Evolutionary conservation across 768 basidiomycete genomes (phyloP).

Genomic region (Naematelia aurantialba): DNA sequence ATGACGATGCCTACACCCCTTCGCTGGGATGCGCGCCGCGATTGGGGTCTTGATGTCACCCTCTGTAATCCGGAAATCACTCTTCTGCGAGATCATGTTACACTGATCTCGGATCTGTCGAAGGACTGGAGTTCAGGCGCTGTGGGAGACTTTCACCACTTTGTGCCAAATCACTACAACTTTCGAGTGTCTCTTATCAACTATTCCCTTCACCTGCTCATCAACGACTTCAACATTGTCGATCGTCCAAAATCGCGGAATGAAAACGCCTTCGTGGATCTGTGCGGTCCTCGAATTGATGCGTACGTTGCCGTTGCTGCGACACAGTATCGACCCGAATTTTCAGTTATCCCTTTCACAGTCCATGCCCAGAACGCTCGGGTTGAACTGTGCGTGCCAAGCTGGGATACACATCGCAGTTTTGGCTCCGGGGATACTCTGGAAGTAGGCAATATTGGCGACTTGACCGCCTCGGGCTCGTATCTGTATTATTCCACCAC

Average conservation of each 20-base stretch:
- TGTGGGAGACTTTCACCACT: conserved; percentile 71
- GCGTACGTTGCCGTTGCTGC: conserved; percentile 62
- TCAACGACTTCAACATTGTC: conserved; percentile 95
- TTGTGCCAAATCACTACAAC: conserved; percentile 74
- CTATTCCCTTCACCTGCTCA: conserved; percentile 72
- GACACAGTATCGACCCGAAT: conserved; percentile 68
- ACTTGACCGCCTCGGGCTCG: conserved; percentile 62
- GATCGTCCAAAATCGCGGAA: conserved; percentile 75
- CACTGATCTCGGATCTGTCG: conserved; percentile 87
- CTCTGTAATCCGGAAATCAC: conserved; percentile 70
- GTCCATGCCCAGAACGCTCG: conserved; percentile 61
- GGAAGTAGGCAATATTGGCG: conserved; percentile 61
- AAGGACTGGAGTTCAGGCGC: conserved; percentile 87
- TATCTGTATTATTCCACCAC: conserved; percentile 71
- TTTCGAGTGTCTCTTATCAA: conserved; percentile 69
- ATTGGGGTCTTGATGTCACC: conserved; percentile 72
- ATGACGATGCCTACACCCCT: conserved; percentile 68
- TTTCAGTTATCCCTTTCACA: conserved; percentile 63
- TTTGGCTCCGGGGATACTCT: conserved; percentile 62
- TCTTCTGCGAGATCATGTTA: conserved; percentile 86
- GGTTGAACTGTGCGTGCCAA: conserved; percentile 67
- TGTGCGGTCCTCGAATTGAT: conserved; percentile 61
- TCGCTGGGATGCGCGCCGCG: conserved; percentile 72
- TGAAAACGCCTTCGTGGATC: conserved; percentile 80
- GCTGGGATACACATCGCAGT: conserved; percentile 76